A percentile compares a stretch with the other conserved stretches of the same genome.
Evolutionary conservation across 352 stramenopile genomes (phyloP).

Genomic region (Globisporangium spiculum): DNA sequence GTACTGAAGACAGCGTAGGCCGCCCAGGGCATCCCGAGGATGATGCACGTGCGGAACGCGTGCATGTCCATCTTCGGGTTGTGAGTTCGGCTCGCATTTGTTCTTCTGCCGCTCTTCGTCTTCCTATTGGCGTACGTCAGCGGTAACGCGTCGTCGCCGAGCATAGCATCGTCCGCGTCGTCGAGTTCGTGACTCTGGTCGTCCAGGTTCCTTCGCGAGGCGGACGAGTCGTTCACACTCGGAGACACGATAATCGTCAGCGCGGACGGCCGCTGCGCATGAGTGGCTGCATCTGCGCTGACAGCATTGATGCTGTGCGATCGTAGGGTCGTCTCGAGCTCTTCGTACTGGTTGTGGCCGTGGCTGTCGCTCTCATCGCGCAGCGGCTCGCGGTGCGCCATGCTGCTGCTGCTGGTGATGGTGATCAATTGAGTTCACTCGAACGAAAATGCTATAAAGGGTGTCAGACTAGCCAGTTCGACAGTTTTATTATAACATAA

Average conservation of each 20-base stretch:
- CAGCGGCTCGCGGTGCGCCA: not conserved
- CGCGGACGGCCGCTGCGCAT: not conserved
- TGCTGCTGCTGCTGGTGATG: slow-evolving; percentile 12
- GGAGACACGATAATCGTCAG: slow-evolving; percentile 13
- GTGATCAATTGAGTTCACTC: not conserved
- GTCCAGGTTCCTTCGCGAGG: not conserved
- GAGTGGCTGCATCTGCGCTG: not conserved
- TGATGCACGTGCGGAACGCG: slow-evolving; percentile 55
- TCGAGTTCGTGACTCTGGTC: not conserved
- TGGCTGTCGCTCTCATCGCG: not conserved
- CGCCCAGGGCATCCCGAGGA: slow-evolving; percentile 71
- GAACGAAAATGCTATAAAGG: not conserved
- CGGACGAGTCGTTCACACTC: slow-evolving; percentile 5
- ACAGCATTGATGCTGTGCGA: not conserved
- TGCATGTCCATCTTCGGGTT: slow-evolving; percentile 15
- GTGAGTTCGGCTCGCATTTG: not conserved
- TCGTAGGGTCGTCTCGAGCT: not conserved
- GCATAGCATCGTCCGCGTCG: slow-evolving; percentile 5
- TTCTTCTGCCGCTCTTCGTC: not conserved
- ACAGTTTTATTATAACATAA: not conserved
- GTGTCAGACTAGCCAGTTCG: not conserved
- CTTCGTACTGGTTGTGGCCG: not conserved
- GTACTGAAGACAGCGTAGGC: slow-evolving; percentile 69
- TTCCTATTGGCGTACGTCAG: not conserved
- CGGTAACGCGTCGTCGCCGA: not conserved